phyloP scores from a whole-genome alignment of 768 basidiomycete species.

The Cyathus striatus region DNA sequence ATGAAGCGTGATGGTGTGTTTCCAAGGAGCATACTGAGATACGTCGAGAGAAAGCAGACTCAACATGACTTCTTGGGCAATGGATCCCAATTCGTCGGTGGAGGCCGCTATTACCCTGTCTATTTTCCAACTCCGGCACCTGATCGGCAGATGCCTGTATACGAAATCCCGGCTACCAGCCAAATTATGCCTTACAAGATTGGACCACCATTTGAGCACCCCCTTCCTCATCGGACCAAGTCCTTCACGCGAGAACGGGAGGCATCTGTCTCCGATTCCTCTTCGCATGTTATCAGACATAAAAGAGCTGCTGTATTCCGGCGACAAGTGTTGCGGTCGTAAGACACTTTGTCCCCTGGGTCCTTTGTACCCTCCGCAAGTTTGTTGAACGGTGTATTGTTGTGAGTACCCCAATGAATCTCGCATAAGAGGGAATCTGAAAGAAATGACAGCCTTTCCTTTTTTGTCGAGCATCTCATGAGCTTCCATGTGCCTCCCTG shows the following conservation, averaged over 20 bases:
- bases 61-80: conserved; percentile 13
- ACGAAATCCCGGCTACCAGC: conserved; percentile 14
- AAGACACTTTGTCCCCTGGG: too few relatives aligned
- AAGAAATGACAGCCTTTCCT: not conserved
- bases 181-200: conserved; percentile 5
- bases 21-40: conserved; percentile 34
- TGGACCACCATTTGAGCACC: conserved; percentile 6
- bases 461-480: conserved; percentile 7
- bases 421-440: conserved; percentile 6
- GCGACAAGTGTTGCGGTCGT: too few relatives aligned
- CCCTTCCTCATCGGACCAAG: conserved; percentile 35
- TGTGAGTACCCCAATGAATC: too few relatives aligned
- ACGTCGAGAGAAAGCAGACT: conserved; percentile 23
- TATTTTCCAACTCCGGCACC: conserved; percentile 18
- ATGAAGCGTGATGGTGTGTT: conserved; percentile 37
- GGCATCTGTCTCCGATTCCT: not conserved
- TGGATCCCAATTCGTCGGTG: conserved; percentile 16
- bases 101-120: conserved; percentile 13
- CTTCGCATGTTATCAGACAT: too few relatives aligned
- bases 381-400: too few relatives aligned
- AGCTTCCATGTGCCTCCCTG: conserved; percentile 16
- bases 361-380: too few relatives aligned
- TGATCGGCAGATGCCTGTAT: conserved; percentile 30
- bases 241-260: not conserved
- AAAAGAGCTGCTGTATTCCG: too few relatives aligned